Evolutionary conservation across 495 filamentous ascomycete genomes (phyloP).

Genomic region (Hypoxylon fragiforme): DNA sequence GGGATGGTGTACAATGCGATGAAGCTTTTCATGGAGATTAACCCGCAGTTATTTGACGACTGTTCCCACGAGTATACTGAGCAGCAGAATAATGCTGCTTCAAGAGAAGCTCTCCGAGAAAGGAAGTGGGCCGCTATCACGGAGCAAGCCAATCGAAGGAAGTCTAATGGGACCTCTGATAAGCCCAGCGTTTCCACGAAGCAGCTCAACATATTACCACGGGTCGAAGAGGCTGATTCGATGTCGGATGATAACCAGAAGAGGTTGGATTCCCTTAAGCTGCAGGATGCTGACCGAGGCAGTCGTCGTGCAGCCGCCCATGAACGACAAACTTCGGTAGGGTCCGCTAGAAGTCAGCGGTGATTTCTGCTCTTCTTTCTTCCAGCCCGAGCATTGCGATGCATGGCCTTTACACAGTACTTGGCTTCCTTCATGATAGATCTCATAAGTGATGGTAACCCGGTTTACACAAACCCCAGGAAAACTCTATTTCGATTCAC

Average conservation of each 20-base stretch:
- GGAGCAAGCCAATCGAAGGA: constrained; percentile 71
- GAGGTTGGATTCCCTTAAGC: constrained; percentile 78
- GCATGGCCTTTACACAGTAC: constrained; percentile 10
- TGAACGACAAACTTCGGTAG: constrained; percentile 55
- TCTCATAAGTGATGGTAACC: constrained; percentile 27
- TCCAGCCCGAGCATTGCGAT: constrained; percentile 3
- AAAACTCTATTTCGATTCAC: constrained; percentile 35
- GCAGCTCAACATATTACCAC: constrained; percentile 47
- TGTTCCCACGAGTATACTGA: constrained; percentile 99
- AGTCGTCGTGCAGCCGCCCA: constrained; percentile 49
- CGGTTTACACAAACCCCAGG: constrained; percentile 35
- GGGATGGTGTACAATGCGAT: constrained; percentile 99
- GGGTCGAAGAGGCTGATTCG: constrained; percentile 70
- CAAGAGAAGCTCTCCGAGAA: constrained; percentile 73
- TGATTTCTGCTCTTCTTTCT: constrained; percentile 29
- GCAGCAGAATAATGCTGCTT: constrained; percentile 82
- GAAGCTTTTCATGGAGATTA: constrained; percentile 99
- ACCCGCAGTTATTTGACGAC: constrained; percentile 97
- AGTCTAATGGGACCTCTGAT: constrained; percentile 32
- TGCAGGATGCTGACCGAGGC: constrained; percentile 66
- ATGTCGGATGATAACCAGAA: constrained; percentile 81
- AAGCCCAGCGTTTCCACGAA: constrained; percentile 41
- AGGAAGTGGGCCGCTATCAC: constrained; percentile 84
- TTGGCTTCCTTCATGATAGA: constrained; percentile 27
- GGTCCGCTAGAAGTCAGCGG: constrained; percentile 54